phyloP scores from a whole-genome alignment of 129 eudicot genomes.

The Pulicaria dysenterica region DNA sequence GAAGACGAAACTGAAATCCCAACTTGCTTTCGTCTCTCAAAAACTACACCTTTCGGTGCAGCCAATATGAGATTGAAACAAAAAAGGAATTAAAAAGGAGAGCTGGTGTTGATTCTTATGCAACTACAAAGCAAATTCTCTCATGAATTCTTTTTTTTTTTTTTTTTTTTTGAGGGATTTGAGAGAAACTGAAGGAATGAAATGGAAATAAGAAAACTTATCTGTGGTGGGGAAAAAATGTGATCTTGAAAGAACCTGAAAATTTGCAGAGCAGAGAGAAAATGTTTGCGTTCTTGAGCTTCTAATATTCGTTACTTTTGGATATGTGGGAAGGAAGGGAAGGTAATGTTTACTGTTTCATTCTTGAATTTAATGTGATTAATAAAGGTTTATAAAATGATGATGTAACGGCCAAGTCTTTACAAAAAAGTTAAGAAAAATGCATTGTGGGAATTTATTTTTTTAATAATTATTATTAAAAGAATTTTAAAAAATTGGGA shows the following conservation, averaged over 20 bases:
- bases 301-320: conserved; percentile 36
- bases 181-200: conserved; percentile 24
- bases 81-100: background rate
- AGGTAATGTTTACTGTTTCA: conserved; percentile 22
- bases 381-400: conserved; percentile 25
- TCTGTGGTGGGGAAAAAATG: conserved; percentile 31
- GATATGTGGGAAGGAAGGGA: conserved; percentile 20
- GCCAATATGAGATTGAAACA: conserved; percentile 20
- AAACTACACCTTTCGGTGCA: conserved; percentile 32
- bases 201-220: conserved; percentile 31
- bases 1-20: conserved; percentile 11
- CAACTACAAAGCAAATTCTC: conserved; percentile 21
- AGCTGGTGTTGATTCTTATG: conserved; percentile 25
- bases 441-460: conserved; percentile 9
- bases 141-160: background rate
- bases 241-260: conserved; percentile 24
- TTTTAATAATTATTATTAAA: background rate
- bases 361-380: conserved; percentile 3
- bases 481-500: conserved; percentile 4
- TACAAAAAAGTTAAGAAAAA: conserved; percentile 12
- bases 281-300: conserved; percentile 20
- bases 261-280: conserved; percentile 11
- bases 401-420: conserved; percentile 42
- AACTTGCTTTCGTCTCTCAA: conserved; percentile 2
- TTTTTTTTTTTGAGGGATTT: background rate